Base-by-base conservation (phyloP, 345 rosid genomes). In the Gossypium longicalyx region DNA sequence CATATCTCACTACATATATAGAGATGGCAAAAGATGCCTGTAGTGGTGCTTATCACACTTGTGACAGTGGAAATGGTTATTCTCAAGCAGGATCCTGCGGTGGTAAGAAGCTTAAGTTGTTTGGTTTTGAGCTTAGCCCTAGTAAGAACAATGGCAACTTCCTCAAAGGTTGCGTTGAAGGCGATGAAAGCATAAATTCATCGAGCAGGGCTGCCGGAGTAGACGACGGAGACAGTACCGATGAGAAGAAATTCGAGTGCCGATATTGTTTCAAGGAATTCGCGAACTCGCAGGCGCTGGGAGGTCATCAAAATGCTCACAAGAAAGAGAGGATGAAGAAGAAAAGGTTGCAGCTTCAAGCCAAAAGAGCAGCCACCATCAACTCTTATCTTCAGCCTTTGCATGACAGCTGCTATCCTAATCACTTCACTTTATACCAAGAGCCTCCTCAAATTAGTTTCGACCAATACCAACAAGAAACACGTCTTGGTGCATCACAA, bases 231-330 rank as follows among this genome's bases (percentile, higher is more conserved):
- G 41, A 84, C 76, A 52, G 25, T 11, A 3, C 15, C 0, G 82
- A 81, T 22, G 70, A 77, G 41, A 91, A 89, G 82, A 91, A 84
- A 73, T 89, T 92, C 74, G 93, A 92, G 90, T 94, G 98, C 62
- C 97, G 90, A 44, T 94, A 87, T 68, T 94, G 98, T 77, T 86
- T 81, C 70, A 88, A 94, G 80, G 98, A 89, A 79, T 94, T 94
- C 67, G 86, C 91, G 3, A 94, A 94, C 66, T 94, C 98, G 10
- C 98, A 94, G 80, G 98, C 98, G 12, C 82, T 94, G n/a, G 98
- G 98, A 12, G 99, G 99, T 60, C 99, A 95, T 78, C 99, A 95
- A 74, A 95, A 95, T 82, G 99, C 99, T 7, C 99, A 93, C 84
- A 95, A 95, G 80, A 95, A 89, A 49, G 99, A 95, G 83, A 83